Conservation (phyloP, 176 grass and related monocot genomes). For the Pontederia crassipes region DNA sequence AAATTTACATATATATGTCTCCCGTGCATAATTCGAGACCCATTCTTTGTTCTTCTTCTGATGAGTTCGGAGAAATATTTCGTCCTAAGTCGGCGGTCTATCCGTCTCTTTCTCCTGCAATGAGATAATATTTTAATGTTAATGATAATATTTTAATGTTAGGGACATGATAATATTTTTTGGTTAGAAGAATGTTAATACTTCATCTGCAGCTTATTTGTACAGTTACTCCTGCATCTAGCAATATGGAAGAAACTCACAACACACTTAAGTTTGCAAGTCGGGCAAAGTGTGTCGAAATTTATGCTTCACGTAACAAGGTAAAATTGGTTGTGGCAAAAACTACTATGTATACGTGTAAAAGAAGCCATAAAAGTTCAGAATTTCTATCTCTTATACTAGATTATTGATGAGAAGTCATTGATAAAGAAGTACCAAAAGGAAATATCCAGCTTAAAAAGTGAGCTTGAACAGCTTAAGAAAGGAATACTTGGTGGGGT, state of each 20-base stretch:
- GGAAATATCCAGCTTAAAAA: conserved; percentile 85
- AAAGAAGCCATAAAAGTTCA: not conserved
- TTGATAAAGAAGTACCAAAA: conserved; percentile 99
- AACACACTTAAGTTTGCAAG: conserved; percentile 99
- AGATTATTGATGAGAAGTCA: conserved; percentile 98
- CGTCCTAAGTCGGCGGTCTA: no score
- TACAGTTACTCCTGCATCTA: conserved; percentile 92
- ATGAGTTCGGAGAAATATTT: no score
- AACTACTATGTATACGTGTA: not conserved
- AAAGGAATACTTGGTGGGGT: conserved; percentile 71
- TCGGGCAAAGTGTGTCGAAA: conserved; percentile 96
- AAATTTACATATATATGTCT: no score
- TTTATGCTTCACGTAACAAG: conserved; percentile 88
- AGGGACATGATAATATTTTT: no score
- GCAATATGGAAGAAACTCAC: conserved; percentile 97
- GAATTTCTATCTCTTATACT: conserved; percentile 18
- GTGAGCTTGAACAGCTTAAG: conserved; percentile 85
- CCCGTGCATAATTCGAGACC: no score
- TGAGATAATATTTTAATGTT: no score
- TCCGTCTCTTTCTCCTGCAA: no score
- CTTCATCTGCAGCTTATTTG: conserved; percentile 80
- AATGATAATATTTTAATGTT: no score
- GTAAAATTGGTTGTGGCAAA: conserved; percentile 30
- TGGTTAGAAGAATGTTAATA: not conserved
- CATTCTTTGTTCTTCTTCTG: no score